Base-by-base conservation (phyloP, 2,329 filamentous ascomycete species). In the Fonsecaea pugnacius region DNA sequence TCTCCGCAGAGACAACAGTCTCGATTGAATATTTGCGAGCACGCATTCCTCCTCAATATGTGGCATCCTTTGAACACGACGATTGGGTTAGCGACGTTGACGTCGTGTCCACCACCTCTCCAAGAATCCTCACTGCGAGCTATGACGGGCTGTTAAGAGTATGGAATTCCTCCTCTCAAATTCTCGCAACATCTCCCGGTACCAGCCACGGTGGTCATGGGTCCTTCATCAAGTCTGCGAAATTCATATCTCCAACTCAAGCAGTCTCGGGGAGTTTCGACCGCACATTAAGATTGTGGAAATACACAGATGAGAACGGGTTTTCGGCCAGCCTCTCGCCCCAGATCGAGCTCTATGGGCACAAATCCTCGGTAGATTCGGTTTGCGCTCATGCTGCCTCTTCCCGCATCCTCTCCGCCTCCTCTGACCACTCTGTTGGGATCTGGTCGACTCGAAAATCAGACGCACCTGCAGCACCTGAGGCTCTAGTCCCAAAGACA, bases 11-110 rank as follows among this genome's bases (percentile, higher is more conserved):
- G 81, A 90, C 89, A 4, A 94, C 90, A 3, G 80, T 99, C 58
- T 90, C 89, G 38, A 85, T 99, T 63, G 93, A 98, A 81, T 99
- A 98, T 78, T 92, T 97, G 38, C 89, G 92, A 72, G 95, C 92
- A 68, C 82, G 97, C 71, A 87, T 97, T 65, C 95, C 95, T 7
- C 95, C 95, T 18, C 84, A 91, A 38, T 94, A 95, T 76, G 88
- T 96, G 71, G 90, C 92, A 12, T 95, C 91, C 74, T 99, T 96
- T 76, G 89, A 97, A 80, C 94, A 99, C 76, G 93, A 99, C 74
- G 95, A 98, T 77, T 99, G 95, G 95, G 91, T 99, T 55, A 91
- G 91, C 75, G 86, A 87, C 30, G 87, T 98, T 30, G 92, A 97
- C 76, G 85, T 96, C 4, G 81, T 96, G 27, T 93, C 92, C 53